A percentile compares a stretch with the other conserved stretches of the same genome.
phyloP scores from a whole-genome alignment of 164 flowering plant species.

The Aristolochia fimbriata region DNA sequence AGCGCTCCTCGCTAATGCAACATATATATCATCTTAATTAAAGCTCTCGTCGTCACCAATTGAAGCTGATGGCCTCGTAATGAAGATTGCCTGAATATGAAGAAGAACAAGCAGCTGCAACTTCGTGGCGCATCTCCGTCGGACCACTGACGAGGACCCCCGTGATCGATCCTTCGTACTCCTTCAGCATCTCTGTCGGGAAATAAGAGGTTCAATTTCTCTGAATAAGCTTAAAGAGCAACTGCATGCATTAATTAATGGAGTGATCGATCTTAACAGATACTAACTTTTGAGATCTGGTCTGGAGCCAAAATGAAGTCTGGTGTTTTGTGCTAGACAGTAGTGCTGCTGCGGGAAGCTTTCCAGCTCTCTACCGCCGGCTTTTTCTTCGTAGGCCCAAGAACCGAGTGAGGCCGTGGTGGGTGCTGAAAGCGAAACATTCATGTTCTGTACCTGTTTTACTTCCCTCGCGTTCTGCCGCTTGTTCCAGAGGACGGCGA shows the following conservation, averaged over 20 bases:
- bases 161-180: conserved; percentile 26
- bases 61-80: conserved; percentile 60
- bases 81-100: conserved; percentile 38
- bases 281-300: conserved; percentile 50
- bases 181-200: conserved; percentile 38
- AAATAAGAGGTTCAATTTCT: conserved; percentile 24
- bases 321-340: conserved; percentile 35
- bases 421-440: conserved; percentile 17
- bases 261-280: background rate
- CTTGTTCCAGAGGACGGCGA: conserved; percentile 54
- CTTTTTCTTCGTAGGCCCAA: conserved; percentile 10
- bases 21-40: no score
- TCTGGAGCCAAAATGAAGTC: conserved; percentile 49
- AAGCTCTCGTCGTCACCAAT: conserved; percentile 31
- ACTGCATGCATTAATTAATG: conserved; percentile 42
- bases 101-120: conserved; percentile 49
- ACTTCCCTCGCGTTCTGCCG: conserved; percentile 27
- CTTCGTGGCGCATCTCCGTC: conserved; percentile 44
- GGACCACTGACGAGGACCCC: conserved; percentile 59
- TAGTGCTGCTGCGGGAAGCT: conserved; percentile 43
- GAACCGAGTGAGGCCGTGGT: background rate
- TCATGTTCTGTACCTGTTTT: conserved; percentile 29
- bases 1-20: no score
- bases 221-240: conserved; percentile 27
- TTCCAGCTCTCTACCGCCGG: conserved; percentile 46